Conservation (phyloP, 768 basidiomycete species). For the Collybia nuda region DNA sequence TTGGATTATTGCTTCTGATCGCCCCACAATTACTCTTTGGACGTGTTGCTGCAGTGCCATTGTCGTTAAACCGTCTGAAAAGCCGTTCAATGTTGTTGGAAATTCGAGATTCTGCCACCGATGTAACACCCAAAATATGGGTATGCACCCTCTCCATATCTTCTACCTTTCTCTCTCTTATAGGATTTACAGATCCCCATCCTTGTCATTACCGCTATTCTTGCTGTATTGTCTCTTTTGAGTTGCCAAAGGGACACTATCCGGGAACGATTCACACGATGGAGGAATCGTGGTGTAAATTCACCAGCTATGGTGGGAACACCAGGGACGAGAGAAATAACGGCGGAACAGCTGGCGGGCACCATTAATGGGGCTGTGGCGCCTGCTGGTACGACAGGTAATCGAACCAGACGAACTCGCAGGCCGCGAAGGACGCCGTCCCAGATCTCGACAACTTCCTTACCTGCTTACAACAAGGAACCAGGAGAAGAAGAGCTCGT, state of each 20-base stretch:
- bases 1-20: conserved; percentile 6
- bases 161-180: neutral
- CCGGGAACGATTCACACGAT: too few species aligned
- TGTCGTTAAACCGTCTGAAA: conserved; percentile 1
- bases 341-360: conserved; percentile 60
- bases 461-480: conserved; percentile 82
- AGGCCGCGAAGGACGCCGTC: conserved; percentile 67
- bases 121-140: conserved; percentile 9
- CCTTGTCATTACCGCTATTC: conserved; percentile 5
- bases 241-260: neutral
- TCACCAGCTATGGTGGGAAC: neutral
- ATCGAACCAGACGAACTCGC: conserved; percentile 30
- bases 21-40: conserved; percentile 1
- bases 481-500: conserved; percentile 84
- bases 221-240: neutral
- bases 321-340: conserved; percentile 35
- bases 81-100: neutral
- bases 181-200: conserved; percentile 12
- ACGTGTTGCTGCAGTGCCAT: conserved; percentile 12
- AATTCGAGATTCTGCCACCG: neutral
- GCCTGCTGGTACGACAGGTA: conserved; percentile 19
- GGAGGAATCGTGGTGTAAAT: neutral
- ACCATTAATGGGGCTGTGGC: conserved; percentile 31
- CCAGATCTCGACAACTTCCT: conserved; percentile 74
- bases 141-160: conserved; percentile 6